A percentile compares a stretch with the other conserved stretches of the same genome.
Evolutionary conservation across 176 grass and related monocot species (phyloP).

Genomic region (Cenchrus purpureus): DNA sequence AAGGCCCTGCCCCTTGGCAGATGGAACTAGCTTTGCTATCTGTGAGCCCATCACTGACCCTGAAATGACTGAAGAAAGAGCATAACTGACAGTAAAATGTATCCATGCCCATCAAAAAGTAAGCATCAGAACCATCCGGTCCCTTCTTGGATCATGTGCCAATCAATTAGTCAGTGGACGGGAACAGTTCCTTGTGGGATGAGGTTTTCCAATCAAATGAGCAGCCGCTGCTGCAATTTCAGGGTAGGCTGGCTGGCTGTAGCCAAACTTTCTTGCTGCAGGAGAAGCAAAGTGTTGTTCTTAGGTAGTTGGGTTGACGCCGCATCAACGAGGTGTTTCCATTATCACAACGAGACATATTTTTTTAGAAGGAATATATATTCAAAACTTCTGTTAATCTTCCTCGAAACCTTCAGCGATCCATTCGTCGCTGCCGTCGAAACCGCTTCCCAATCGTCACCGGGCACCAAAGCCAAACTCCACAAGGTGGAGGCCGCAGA

Average conservation of each 20-base stretch:
- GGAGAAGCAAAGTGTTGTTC: conserved; percentile 2
- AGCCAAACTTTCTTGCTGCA: background rate
- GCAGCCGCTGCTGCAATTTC: background rate
- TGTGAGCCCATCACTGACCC: background rate
- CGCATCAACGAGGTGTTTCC: background rate
- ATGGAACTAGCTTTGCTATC: background rate
- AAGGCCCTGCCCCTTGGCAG: background rate
- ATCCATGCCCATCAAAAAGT: background rate
- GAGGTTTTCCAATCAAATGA: background rate
- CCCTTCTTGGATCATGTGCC: background rate
- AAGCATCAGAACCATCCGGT: conserved; percentile 14
- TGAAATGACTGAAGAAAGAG: background rate
- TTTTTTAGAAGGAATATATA: too few relatives aligned
- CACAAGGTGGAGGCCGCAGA: too few relatives aligned
- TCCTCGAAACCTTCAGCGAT: too few relatives aligned
- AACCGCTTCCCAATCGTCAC: too few relatives aligned
- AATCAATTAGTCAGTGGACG: background rate
- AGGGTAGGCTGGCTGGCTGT: background rate
- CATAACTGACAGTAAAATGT: background rate
- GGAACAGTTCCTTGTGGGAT: background rate
- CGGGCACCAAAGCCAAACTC: too few relatives aligned
- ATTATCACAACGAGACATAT: background rate
- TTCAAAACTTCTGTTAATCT: too few relatives aligned
- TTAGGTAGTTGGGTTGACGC: background rate
- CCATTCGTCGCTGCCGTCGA: too few relatives aligned